Conservation (phyloP, 2,329 filamentous ascomycete species). For the Dactylonectria macrodidyma region DNA sequence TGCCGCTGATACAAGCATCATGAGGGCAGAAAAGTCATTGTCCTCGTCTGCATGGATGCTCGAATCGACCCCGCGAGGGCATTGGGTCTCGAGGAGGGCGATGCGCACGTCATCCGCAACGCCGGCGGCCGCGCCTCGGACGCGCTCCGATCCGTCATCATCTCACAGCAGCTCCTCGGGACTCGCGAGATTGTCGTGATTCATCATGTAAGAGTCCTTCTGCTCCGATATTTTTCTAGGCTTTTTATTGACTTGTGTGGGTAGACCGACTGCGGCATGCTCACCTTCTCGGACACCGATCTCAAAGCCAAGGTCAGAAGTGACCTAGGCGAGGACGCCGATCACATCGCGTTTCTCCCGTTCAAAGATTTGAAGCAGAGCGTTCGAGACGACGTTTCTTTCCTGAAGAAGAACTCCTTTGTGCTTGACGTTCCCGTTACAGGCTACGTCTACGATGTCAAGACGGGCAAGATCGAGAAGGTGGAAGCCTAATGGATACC, state of each 20-base stretch:
- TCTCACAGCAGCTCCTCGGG: slow-evolving; percentile 84
- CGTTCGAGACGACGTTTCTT: slow-evolving; percentile 76
- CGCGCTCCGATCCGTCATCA: slow-evolving; percentile 80
- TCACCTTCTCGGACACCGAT: slow-evolving; percentile 75
- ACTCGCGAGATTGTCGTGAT: slow-evolving; percentile 82
- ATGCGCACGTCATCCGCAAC: slow-evolving; percentile 86
- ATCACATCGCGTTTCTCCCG: slow-evolving; percentile 74
- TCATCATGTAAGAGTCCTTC: slow-evolving; percentile 67
- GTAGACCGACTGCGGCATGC: slow-evolving; percentile 67
- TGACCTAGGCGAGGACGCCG: slow-evolving; percentile 69
- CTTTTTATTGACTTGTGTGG: not conserved
- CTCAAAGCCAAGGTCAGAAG: slow-evolving; percentile 69
- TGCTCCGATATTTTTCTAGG: too few relatives aligned
- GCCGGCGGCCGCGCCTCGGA: slow-evolving; percentile 78
- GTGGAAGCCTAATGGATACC: slow-evolving; percentile 31
- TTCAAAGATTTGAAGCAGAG: slow-evolving; percentile 75
- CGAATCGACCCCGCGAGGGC: slow-evolving; percentile 70
- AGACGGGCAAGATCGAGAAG: slow-evolving; percentile 71
- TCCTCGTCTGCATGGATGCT: slow-evolving; percentile 87
- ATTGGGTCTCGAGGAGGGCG: slow-evolving; percentile 61
- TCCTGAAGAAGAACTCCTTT: slow-evolving; percentile 71
- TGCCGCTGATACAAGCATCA: not conserved
- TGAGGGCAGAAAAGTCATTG: slow-evolving; percentile 49
- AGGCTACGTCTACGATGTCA: slow-evolving; percentile 85
- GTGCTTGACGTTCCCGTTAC: slow-evolving; percentile 76